Percentiles rank a stretch among this genome's conserved stretches.
Evolutionary conservation across 163 green algal genomes (phyloP).

Genomic region (Scenedesmus sp.): DNA sequence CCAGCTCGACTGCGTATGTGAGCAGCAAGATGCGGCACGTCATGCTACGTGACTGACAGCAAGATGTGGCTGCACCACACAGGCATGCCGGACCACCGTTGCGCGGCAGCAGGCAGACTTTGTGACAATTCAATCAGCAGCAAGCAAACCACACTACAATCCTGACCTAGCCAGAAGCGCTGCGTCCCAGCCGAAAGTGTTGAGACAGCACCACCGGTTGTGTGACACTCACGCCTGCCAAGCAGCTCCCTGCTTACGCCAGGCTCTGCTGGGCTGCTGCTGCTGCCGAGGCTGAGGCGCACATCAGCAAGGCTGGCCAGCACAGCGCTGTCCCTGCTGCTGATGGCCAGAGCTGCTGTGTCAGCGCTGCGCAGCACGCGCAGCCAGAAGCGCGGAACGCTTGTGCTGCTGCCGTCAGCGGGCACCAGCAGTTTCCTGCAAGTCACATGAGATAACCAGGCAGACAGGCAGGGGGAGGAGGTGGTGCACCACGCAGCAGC

Average conservation of each 20-base stretch:
- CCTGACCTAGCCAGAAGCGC: too few relatives aligned
- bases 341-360: constrained; percentile 49
- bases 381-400: constrained; percentile 48
- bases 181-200: not conserved
- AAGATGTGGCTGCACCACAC: too few relatives aligned
- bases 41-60: not conserved
- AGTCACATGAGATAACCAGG: not conserved
- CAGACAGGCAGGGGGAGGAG: not conserved
- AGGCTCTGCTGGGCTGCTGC: not conserved
- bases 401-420: not conserved
- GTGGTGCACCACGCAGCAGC: not conserved
- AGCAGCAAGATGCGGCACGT: not conserved
- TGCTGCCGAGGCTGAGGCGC: constrained; percentile 8
- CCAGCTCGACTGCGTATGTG: constrained; percentile 47
- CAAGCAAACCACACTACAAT: too few relatives aligned
- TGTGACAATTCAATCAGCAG: too few relatives aligned
- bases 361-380: constrained; percentile 43
- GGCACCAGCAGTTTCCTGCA: constrained; percentile 47
- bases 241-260: constrained; percentile 20
- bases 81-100: not conserved
- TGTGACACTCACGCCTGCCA: constrained; percentile 10
- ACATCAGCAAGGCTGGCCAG: constrained; percentile 50
- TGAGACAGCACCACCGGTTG: not conserved
- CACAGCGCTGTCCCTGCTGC: constrained; percentile 44
- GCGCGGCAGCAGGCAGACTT: too few relatives aligned